Base-by-base conservation (phyloP, 495 filamentous ascomycete genomes). In the Neurospora tetraspora region DNA sequence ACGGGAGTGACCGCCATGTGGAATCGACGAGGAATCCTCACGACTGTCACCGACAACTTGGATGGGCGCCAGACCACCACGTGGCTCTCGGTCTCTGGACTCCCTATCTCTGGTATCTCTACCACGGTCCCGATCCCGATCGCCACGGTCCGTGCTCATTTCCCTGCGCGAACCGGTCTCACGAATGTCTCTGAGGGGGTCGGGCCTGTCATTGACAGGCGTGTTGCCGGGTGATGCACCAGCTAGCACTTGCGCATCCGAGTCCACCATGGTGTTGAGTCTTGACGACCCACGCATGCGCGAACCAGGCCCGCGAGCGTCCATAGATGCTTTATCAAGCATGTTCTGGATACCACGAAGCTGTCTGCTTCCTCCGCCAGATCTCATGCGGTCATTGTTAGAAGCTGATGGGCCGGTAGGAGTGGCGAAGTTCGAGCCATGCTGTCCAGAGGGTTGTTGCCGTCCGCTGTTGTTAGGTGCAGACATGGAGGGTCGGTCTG, bases 271-370 rank as follows among this genome's bases (percentile, higher is more conserved):
- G 74, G 77, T 85, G 39, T 77, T 75, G 8, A 83, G 76, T 61
- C 53, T 61, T 31, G 53, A 61, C 31, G 82, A 81, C n/a, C 79
- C 75, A 11, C 80, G 77, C n/a, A 79, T 76, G 6, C 85, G 83
- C 36, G 77, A 78, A 36, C 74, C 75, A 4, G 77, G 78, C 16
- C 77, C 72, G 75, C 78, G 74, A 70, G 81, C 38, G 65, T 78
- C 78, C 23, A 78, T 80, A 65, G 77, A 79, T 9, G 78, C 80
- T 74, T 84, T 82, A 74, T 85, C 82, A 3, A 88, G 81, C 69
- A 82, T 87, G 69, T 76, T 86, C 71, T 88, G 86, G 20, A 89
- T 88, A 36, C 84, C 84, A 2, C 82, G 80, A 16, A 89, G 75
- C 71, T 87, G 85, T 70, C 87, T 75, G 71, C 76, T 77, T 43